Conservation (phyloP, 2,329 filamentous ascomycete species). For the Ophiosphaerella korrae region DNA sequence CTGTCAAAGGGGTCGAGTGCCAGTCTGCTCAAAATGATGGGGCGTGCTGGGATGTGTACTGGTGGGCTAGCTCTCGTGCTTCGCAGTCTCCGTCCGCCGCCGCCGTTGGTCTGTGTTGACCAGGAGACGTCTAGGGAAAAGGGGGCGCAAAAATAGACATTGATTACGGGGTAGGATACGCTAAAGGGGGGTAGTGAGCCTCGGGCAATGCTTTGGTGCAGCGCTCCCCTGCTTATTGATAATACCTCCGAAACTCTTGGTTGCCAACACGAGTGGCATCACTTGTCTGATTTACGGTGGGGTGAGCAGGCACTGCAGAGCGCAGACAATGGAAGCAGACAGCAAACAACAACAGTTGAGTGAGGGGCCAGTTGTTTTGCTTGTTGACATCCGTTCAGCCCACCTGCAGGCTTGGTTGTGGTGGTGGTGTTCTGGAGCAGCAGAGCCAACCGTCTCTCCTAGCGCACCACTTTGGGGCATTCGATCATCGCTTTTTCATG, state of each 20-base stretch:
- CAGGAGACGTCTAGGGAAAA: constrained; percentile 16
- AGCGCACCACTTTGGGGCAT: constrained; percentile 1
- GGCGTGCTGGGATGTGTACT: constrained; percentile 20
- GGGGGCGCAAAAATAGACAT: constrained; percentile 30
- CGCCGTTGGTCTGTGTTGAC: constrained; percentile 26
- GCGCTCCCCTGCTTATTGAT: constrained; percentile 13
- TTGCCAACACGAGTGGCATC: background rate
- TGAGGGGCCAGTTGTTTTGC: background rate
- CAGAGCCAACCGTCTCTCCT: constrained; percentile 9
- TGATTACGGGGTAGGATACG: constrained; percentile 24
- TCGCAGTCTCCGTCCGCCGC: constrained; percentile 16
- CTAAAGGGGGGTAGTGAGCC: constrained; percentile 15
- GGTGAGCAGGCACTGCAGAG: too few relatives aligned
- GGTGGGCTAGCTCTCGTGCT: constrained; percentile 1
- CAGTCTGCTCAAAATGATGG: constrained; percentile 21
- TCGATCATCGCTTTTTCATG: constrained; percentile 22
- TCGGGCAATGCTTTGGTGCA: constrained; percentile 6
- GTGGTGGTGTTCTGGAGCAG: constrained; percentile 5
- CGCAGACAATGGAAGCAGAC: too few relatives aligned
- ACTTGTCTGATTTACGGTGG: background rate
- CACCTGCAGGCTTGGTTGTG: background rate
- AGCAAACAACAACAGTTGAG: too few relatives aligned
- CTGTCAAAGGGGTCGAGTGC: constrained; percentile 26
- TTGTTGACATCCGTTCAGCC: background rate
- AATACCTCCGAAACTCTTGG: constrained; percentile 6